A percentile compares a stretch with the other conserved stretches of the same genome.
These are phyloP conservation scores for Acarospora socialis DNA, from an alignment of 2,329 filamentous ascomycete species.

Conservation along the genomic window DNA sequence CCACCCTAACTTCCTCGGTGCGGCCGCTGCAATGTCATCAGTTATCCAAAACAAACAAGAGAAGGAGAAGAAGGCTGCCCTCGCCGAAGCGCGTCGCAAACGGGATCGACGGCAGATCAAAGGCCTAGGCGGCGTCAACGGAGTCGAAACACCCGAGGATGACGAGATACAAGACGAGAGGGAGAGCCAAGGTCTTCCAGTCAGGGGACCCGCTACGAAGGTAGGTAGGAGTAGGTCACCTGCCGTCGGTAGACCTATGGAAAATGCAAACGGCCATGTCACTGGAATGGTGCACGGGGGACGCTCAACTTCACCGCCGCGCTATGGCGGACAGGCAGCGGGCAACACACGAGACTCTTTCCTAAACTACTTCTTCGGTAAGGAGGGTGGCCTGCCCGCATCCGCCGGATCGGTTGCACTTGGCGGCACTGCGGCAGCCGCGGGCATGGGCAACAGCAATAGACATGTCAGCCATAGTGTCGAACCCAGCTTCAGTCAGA, in stretches of 20 bases:
- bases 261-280: conserved; percentile 49
- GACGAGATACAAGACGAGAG: conserved; percentile 50
- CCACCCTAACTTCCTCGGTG: conserved; percentile 94
- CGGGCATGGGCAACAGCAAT: conserved; percentile 26
- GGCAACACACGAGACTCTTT: conserved; percentile 74
- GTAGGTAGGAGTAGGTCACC: conserved; percentile 70
- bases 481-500: conserved; percentile 73
- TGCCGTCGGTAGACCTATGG: conserved; percentile 44
- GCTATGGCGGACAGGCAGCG: conserved; percentile 44
- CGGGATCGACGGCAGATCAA: conserved; percentile 71
- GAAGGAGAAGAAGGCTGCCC: conserved; percentile 65
- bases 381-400: conserved; percentile 54
- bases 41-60: conserved; percentile 93
- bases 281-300: conserved; percentile 53
- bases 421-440: conserved; percentile 7
- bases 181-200: conserved; percentile 42
- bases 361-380: conserved; percentile 97
- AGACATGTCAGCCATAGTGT: conserved; percentile 65
- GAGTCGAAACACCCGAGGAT: conserved; percentile 51
- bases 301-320: conserved; percentile 47
- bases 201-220: conserved; percentile 48
- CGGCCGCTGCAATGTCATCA: conserved; percentile 91
- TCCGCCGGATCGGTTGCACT: conserved; percentile 23
- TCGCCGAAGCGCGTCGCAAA: conserved; percentile 74
- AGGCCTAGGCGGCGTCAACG: conserved; percentile 63